Evolutionary conservation across 2,329 filamentous ascomycete species (phyloP), one percentile per base, ranked within the genome.

Genomic region (Verticillium albo-atrum): DNA sequence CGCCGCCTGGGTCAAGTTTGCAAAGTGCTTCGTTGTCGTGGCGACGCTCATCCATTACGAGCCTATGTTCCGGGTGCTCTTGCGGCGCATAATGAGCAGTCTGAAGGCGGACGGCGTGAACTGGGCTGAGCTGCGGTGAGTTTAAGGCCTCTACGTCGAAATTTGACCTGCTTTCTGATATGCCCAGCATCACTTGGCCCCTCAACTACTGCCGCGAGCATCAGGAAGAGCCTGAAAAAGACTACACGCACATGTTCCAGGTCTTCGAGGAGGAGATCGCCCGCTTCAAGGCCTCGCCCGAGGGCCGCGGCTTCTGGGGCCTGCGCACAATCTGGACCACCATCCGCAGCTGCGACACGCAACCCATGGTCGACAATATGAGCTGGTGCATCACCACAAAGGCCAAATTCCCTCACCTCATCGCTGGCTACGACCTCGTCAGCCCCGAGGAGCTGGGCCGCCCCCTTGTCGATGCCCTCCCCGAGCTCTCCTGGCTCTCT

Each of bases 401-500:
- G 75, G 77, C 89, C 58, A 82, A 84, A 32, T 93, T 89, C 70
- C 91, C 94, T 0, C 81, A 92, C 55, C 80, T 96, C 7, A 86
- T 97, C 66, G 87, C 89, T 27, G 94, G 94, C 12, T 97, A 92
- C 74, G 94, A 98, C 73, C 77, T 97, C 10, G 92, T 97, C 5
- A 93, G 92, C 0, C 90, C 94, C 72, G 94, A 97, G 77, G 90
- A 96, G 69, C 72, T 82, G 1, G 93, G 92, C 1, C 84, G 90
- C 14, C 82, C 92, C 0, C 83, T 97, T 27, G 81, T 83, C 30
- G 90, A 95, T 65, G 77, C 96, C 3, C 82, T 94, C 0, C 92
- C 93, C 0, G 86, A 96, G 68, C 78, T 98, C 0, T 94, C 97
- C 74, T 97, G 92, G 92, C 97, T 98, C 81, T 88, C 88, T 64